These are phyloP conservation scores for Elsinoe batatas DNA, from an alignment of 2,329 filamentous ascomycete genomes.

Conservation along the genomic window DNA sequence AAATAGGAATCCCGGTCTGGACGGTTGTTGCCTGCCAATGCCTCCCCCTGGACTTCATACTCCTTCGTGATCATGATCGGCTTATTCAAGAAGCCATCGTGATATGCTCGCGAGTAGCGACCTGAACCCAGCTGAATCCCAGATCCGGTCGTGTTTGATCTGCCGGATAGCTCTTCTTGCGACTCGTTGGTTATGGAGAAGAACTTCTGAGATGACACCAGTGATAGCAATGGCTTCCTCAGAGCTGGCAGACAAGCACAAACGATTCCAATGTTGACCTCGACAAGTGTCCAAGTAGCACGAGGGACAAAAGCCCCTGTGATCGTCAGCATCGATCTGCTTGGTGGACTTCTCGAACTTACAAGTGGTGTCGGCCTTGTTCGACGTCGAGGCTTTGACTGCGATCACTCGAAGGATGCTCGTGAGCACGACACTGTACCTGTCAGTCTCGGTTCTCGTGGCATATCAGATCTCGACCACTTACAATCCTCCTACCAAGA, in stretches of 20 bases:
- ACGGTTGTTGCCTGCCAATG: background rate
- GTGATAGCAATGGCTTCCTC: constrained; percentile 4
- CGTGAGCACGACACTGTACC: constrained; percentile 18
- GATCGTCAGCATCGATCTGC: constrained; percentile 13
- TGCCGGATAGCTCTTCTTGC: background rate
- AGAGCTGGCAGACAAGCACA: constrained; percentile 23
- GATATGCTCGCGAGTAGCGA: background rate
- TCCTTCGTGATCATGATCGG: constrained; percentile 6
- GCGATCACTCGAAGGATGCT: constrained; percentile 20
- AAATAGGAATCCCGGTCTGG: background rate
- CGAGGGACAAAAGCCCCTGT: constrained; percentile 15
- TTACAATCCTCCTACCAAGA: constrained; percentile 23
- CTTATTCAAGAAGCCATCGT: background rate
- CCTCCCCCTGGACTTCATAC: background rate
- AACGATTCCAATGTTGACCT: constrained; percentile 23
- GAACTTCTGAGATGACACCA: constrained; percentile 5
- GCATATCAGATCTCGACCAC: background rate
- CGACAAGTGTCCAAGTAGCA: constrained; percentile 22
- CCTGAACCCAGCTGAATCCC: background rate
- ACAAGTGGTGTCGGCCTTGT: constrained; percentile 18
- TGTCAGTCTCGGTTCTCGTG: background rate
- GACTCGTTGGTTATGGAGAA: constrained; percentile 10
- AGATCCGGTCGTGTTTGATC: background rate
- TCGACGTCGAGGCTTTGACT: constrained; percentile 14
- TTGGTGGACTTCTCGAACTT: background rate